phyloP scores from a whole-genome alignment of 2,329 filamentous ascomycete species.

The Paramyrothecium roridum region DNA sequence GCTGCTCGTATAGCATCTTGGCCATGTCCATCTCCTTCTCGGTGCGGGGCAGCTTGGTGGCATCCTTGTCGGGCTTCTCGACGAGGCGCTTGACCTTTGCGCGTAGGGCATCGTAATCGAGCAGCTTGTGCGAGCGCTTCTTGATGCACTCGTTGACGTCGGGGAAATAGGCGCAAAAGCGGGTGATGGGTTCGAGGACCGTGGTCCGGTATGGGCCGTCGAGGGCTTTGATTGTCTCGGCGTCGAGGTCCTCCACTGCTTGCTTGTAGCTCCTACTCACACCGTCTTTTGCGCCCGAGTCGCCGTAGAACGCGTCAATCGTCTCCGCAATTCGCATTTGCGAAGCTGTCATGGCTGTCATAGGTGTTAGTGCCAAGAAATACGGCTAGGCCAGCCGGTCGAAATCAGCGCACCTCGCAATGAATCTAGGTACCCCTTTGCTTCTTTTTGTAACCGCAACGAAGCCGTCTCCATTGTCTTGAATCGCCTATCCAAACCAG shows the following conservation, averaged over 20 bases:
- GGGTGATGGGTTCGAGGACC: constrained; percentile 89
- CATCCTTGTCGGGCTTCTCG: constrained; percentile 98
- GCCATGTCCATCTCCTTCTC: constrained; percentile 97
- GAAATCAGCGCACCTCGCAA: constrained; percentile 63
- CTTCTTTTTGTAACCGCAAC: constrained; percentile 90
- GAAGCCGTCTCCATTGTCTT: constrained; percentile 96
- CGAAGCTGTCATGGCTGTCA: constrained; percentile 89
- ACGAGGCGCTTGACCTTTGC: constrained; percentile 95
- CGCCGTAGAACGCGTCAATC: constrained; percentile 98
- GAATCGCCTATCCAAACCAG: constrained; percentile 65
- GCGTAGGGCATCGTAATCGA: constrained; percentile 95
- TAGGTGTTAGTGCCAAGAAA: constrained; percentile 9
- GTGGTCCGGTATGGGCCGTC: constrained; percentile 94
- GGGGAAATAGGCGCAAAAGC: constrained; percentile 97
- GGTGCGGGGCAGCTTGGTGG: constrained; percentile 89
- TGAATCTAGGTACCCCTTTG: constrained; percentile 96
- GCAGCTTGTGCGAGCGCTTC: constrained; percentile 96
- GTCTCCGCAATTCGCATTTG: constrained; percentile 99
- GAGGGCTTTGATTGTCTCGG: constrained; percentile 96
- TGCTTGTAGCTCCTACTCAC: constrained; percentile 98
- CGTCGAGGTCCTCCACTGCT: constrained; percentile 94
- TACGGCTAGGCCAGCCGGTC: background rate
- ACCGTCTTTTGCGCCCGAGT: constrained; percentile 89
- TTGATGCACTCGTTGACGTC: constrained; percentile 99
- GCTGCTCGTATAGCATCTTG: constrained; percentile 87